Evolutionary conservation across 169 alveolate genomes (phyloP).

Genomic region (Eimeria acervulina): DNA sequence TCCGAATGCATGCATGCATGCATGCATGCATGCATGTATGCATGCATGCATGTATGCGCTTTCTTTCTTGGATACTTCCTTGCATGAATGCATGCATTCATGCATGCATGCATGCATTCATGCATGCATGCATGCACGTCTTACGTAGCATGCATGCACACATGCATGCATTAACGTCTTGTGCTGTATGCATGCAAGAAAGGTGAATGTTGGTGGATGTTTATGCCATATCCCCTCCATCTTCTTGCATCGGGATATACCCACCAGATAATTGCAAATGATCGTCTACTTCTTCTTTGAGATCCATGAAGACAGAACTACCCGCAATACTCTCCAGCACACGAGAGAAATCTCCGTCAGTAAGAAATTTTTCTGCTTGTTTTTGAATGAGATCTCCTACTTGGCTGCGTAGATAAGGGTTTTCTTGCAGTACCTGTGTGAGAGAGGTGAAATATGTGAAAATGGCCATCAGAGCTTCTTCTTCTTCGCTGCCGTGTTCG

Average conservation of each 20-base stretch:
- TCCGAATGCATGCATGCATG: no score
- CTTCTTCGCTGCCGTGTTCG: not conserved
- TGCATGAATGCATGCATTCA: not conserved
- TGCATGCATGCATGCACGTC: not conserved
- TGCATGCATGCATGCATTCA: not conserved
- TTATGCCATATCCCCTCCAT: not conserved
- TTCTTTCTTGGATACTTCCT: not conserved
- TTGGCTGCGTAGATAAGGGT: not conserved
- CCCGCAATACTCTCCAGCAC: not conserved
- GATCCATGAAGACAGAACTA: not conserved
- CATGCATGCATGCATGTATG: not conserved
- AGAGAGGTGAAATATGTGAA: not conserved
- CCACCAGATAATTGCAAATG: not conserved
- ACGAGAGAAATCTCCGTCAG: not conserved
- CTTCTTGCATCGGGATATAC: not conserved
- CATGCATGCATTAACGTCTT: not conserved
- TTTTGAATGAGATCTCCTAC: not conserved
- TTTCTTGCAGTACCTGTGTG: not conserved
- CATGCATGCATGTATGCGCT: not conserved
- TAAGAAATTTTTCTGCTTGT: not conserved
- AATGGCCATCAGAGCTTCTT: not conserved
- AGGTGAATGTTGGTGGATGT: no score
- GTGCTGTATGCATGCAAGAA: no score
- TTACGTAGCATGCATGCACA: not conserved
- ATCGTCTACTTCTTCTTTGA: constrained; percentile 1